phyloP scores from a whole-genome alignment of 129 eudicot genomes.

The Lactuca sativa region DNA sequence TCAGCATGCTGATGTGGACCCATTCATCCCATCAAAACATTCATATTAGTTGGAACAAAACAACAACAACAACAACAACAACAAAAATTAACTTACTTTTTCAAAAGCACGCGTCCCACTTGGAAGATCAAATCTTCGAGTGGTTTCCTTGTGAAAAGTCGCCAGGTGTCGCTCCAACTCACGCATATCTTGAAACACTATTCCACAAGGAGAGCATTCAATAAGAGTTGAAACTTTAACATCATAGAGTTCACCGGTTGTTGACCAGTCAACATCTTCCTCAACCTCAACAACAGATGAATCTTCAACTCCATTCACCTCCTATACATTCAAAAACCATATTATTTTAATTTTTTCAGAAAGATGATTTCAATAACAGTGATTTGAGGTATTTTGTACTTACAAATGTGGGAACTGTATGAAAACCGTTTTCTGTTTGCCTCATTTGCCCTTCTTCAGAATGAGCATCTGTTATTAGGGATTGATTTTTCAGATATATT shows the following conservation, averaged over 20 bases:
- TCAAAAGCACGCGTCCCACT: neutral
- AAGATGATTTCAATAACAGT: conserved; percentile 6
- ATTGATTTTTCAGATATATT: conserved; percentile 22
- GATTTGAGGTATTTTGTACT: conserved; percentile 11
- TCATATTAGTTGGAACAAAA: too few relatives aligned
- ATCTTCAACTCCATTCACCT: conserved; percentile 19
- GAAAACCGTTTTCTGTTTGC: conserved; percentile 23
- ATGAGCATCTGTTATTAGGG: conserved; percentile 16
- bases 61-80: neutral
- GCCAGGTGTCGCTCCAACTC: conserved; percentile 34
- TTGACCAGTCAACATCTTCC: conserved; percentile 21
- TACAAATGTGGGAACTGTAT: conserved; percentile 18
- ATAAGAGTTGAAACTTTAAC: conserved; percentile 24
- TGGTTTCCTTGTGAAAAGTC: conserved; percentile 32
- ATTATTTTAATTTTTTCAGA: conserved; percentile 1
- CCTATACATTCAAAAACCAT: conserved; percentile 9
- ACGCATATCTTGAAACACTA: conserved; percentile 22
- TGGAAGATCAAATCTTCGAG: conserved; percentile 29
- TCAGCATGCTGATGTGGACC: conserved; percentile 12
- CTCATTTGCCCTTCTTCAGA: conserved; percentile 18
- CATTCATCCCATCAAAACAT: too few relatives aligned
- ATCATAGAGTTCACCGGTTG: conserved; percentile 20
- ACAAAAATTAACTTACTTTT: conserved; percentile 7
- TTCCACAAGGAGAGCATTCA: conserved; percentile 28
- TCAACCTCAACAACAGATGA: conserved; percentile 28